Evolutionary conservation across 2,329 filamentous ascomycete genomes (phyloP).

Genomic region (Ascosphaera acerosa): DNA sequence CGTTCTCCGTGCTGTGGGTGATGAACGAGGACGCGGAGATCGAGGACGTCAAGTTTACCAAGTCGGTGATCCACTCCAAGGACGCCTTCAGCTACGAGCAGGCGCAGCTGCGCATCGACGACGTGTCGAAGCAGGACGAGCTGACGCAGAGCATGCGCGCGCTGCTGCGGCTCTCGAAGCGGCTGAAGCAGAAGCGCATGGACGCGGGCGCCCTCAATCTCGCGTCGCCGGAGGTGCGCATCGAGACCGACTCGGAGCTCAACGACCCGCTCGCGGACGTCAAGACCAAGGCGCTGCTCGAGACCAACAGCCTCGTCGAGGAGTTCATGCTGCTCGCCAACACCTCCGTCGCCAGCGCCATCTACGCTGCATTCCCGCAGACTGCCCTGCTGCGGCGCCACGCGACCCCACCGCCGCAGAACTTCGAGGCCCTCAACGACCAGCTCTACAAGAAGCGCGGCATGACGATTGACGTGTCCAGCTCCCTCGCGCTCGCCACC

Average conservation of each 20-base stretch:
- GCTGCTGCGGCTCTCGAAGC: constrained; percentile 70
- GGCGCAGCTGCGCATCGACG: constrained; percentile 82
- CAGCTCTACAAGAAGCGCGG: constrained; percentile 73
- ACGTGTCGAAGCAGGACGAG: constrained; percentile 63
- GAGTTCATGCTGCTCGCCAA: constrained; percentile 99
- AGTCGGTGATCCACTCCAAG: constrained; percentile 88
- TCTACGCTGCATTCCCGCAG: constrained; percentile 79
- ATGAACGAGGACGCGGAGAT: constrained; percentile 65
- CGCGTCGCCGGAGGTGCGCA: constrained; percentile 91
- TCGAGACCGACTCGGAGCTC: constrained; percentile 85
- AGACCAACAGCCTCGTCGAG: constrained; percentile 92
- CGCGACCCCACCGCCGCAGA: constrained; percentile 74
- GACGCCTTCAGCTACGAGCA: constrained; percentile 97
- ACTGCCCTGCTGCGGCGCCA: constrained; percentile 85
- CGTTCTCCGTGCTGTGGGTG: constrained; percentile 75
- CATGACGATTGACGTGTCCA: constrained; percentile 57
- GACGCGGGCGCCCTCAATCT: constrained; percentile 86
- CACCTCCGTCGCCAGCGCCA: constrained; percentile 72
- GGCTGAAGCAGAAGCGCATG: constrained; percentile 84
- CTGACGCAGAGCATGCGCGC: constrained; percentile 74
- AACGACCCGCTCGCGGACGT: constrained; percentile 78
- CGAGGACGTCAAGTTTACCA: constrained; percentile 67
- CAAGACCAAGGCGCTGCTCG: constrained; percentile 78
- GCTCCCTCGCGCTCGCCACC: constrained; percentile 78
- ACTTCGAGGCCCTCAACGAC: constrained; percentile 81